A percentile compares a stretch with the other conserved stretches of the same genome.
These are phyloP conservation scores for Pythium dissotocum DNA, from an alignment of 352 stramenopile genomes.

Conservation along the genomic window DNA sequence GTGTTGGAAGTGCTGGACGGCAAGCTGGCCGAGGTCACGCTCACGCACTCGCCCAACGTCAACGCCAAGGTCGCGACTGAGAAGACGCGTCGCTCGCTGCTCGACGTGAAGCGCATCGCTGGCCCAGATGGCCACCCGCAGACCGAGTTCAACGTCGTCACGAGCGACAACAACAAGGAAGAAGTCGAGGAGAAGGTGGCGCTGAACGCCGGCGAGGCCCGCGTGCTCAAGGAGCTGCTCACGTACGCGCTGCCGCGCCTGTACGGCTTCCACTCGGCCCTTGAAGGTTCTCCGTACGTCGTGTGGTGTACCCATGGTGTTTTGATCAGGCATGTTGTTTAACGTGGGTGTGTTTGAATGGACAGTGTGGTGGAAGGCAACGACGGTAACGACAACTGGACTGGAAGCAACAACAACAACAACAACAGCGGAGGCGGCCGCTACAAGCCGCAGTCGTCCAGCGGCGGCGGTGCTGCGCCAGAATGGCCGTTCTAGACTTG, in stretches of 20 bases:
- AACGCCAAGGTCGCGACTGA: slow-evolving; percentile 61
- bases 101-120: slow-evolving; percentile 47
- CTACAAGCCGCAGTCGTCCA: slow-evolving; percentile 10
- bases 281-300: slow-evolving; percentile 72
- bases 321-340: neutral
- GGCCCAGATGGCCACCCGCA: slow-evolving; percentile 50
- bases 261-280: slow-evolving; percentile 73
- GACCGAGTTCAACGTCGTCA: slow-evolving; percentile 51
- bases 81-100: slow-evolving; percentile 39
- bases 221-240: slow-evolving; percentile 64
- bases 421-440: slow-evolving; percentile 22
- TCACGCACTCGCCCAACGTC: slow-evolving; percentile 81
- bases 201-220: slow-evolving; percentile 71
- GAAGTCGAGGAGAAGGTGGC: slow-evolving; percentile 46
- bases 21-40: slow-evolving; percentile 57
- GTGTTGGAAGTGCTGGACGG: slow-evolving; percentile 78
- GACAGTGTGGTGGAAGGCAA: slow-evolving; percentile 52
- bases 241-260: slow-evolving; percentile 76
- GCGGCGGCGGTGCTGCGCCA: slow-evolving; percentile 35
- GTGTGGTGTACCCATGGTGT: neutral
- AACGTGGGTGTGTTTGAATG: neutral
- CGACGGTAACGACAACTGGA: slow-evolving; percentile 32
- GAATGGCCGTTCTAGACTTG: slow-evolving; percentile 73
- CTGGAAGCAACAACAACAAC: slow-evolving; percentile 28
- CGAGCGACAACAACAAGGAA: slow-evolving; percentile 39